phyloP scores from a whole-genome alignment of 306 rosid genomes.

The Benincasa hispida region DNA sequence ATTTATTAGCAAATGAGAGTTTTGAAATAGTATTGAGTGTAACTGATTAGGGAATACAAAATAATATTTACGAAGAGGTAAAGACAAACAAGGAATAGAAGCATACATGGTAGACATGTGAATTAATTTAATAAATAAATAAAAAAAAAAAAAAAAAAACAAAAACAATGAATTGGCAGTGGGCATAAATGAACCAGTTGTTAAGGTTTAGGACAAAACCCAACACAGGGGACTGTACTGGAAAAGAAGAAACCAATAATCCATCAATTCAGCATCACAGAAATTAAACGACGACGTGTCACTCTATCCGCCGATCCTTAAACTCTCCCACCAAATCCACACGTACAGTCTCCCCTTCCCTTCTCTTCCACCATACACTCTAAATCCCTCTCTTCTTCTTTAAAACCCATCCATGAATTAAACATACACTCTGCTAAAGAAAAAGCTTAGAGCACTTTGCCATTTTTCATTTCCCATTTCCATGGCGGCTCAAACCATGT shows the following conservation, averaged over 20 bases:
- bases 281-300: slow-evolving; percentile 2
- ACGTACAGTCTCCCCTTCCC: background rate
- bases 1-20: too few relatives aligned
- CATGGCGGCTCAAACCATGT: slow-evolving; percentile 79
- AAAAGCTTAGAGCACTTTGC: too few relatives aligned
- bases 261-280: background rate
- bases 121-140: too few relatives aligned
- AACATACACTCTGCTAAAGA: too few relatives aligned
- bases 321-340: background rate
- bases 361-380: background rate
- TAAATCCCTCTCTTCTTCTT: background rate
- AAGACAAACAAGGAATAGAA: too few relatives aligned
- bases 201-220: background rate
- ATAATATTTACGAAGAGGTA: too few relatives aligned
- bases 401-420: background rate
- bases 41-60: too few relatives aligned
- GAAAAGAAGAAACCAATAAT: background rate
- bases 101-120: too few relatives aligned
- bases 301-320: background rate
- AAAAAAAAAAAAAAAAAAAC: too few relatives aligned
- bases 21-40: too few relatives aligned
- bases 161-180: background rate
- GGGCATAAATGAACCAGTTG: background rate
- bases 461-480: background rate
- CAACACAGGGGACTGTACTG: background rate